Conservation (phyloP, 2,329 filamentous ascomycete species). For the Fusarium sp. region DNA sequence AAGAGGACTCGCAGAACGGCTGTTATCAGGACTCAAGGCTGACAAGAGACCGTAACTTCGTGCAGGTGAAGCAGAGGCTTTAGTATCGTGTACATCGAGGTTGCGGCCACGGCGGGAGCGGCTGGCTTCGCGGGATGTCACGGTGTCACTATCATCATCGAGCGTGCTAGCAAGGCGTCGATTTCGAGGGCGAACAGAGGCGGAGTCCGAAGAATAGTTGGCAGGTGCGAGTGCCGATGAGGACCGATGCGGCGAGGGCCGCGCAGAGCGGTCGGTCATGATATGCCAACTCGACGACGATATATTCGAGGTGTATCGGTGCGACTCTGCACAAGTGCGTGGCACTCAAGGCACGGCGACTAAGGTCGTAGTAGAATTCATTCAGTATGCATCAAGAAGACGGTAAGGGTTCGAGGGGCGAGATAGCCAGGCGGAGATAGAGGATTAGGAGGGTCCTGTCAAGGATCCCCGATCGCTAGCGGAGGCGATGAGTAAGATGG, state of each 20-base stretch:
- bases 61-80: conserved; percentile 47
- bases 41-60: conserved; percentile 50
- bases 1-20: conserved; percentile 62
- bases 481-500: conserved; percentile 34
- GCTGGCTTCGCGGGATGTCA: conserved; percentile 31
- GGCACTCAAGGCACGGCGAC: conserved; percentile 35
- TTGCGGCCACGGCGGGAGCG: conserved; percentile 37
- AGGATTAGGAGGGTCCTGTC: conserved; percentile 22
- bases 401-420: conserved; percentile 30
- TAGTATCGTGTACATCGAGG: conserved; percentile 23
- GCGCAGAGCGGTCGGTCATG: conserved; percentile 52
- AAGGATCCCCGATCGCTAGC: conserved; percentile 25
- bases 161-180: conserved; percentile 56
- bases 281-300: conserved; percentile 51
- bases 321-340: conserved; percentile 51
- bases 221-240: conserved; percentile 59
- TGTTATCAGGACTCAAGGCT: conserved; percentile 52
- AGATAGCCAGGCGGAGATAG: conserved; percentile 33
- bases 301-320: conserved; percentile 40
- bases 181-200: conserved; percentile 61
- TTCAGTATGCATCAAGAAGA: conserved; percentile 37
- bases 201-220: conserved; percentile 55
- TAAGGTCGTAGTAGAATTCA: conserved; percentile 31
- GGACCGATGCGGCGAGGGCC: conserved; percentile 53
- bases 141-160: conserved; percentile 42